Evolutionary conservation across 768 basidiomycete species (phyloP), one percentile per base, ranked within the genome.

Genomic region (Ephemerocybe angulata): DNA sequence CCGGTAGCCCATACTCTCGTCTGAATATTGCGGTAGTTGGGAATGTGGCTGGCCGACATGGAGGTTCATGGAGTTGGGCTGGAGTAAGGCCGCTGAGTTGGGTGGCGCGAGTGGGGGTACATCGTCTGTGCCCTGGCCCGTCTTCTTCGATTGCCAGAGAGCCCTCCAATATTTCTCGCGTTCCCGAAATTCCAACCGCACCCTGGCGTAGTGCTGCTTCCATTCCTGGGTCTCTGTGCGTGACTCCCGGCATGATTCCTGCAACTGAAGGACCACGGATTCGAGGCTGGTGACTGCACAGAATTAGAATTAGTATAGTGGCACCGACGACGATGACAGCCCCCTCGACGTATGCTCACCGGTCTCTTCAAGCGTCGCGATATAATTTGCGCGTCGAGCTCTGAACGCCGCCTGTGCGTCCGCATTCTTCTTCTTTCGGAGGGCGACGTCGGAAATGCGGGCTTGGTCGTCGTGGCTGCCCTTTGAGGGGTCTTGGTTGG

Each of bases 401-500:
- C 88, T 78, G 69, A 91, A 92, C 56, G 89, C 88, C 52, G 90
- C 90, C 71, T 93, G 90, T 2, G 90, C 90, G 65, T 91, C 88
- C 31, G 90, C 90, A 63, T 93, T 93, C 75, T 93, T 93, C 77
- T 89, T 90, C 75, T 90, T 90, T 60, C 89, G 76, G 62, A 88
- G 76, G 30, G 85, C 84, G 12, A 86, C 79, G 69, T 88, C 86
- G 60, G 85, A 78, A 67, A 85, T 67, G 58, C 79, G 78, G 42
- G 74, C 63, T 57, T 67, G 57, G 31, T 72, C 69, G 53, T 75
- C 69, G 22, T 64, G 58, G 29, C 69, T 58, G 61, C 72, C 66
- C 67, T 76, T 71, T 65, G 67, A 54, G 55, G 56, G 67, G 62
- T 33, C 72, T 68, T 41, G 57, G 54, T 48, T 58, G 58, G 72